Base-by-base conservation (phyloP, 2,329 filamentous ascomycete genomes). In the Remersonia thermophila region DNA sequence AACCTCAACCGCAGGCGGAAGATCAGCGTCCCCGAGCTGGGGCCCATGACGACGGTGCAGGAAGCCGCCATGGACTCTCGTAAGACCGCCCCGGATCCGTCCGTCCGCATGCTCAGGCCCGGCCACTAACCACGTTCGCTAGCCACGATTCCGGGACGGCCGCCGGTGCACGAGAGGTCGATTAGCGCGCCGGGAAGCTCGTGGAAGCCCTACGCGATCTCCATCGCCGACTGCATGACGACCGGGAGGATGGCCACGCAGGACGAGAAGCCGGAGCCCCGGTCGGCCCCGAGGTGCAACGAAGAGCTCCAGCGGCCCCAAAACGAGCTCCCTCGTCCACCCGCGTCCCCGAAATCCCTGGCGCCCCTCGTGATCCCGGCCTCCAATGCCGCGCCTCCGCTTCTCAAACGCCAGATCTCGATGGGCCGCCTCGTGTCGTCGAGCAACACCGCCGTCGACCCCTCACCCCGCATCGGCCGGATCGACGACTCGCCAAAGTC, bases 31-130 rank as follows among this genome's bases (percentile, higher is more conserved):
- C 70, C 73, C 8, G 77, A 81, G 42, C 55, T 79, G 33, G 76
- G 73, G 2, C 73, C 73, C 25, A 77, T 80, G 75, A 78, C 75
- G 4, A 80, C 76, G 2, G 76, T 80, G 11, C 74, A 80, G 44
- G 77, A 80, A 51, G 57, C 69, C 33, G 55, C 73, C 35, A 80
- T 81, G 74, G 77, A 82, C 56, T 81, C 77, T 49, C 77, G 77
- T 82, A 63, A 61, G 77, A 63, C 31, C 20, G 5, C 20, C 20
- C 5, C 5, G n/a, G 3, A 20, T 26, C 17, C 2, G 29, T 8
- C 18, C 14, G 16, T 6, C 27, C 12, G 30, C n/a, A 17, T 27
- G 15, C n/a, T 30, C 18, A 33, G 32, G n/a, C n/a, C n/a, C 13
- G 17, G 25, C n/a, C 17, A 20, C 42, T 46, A 23, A 23, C 20